Percentiles rank a stretch among this genome's conserved stretches.
These are phyloP conservation scores for Boletellus sp. DNA, from an alignment of 1,284 basidiomycete genomes.

Conservation along the genomic window DNA sequence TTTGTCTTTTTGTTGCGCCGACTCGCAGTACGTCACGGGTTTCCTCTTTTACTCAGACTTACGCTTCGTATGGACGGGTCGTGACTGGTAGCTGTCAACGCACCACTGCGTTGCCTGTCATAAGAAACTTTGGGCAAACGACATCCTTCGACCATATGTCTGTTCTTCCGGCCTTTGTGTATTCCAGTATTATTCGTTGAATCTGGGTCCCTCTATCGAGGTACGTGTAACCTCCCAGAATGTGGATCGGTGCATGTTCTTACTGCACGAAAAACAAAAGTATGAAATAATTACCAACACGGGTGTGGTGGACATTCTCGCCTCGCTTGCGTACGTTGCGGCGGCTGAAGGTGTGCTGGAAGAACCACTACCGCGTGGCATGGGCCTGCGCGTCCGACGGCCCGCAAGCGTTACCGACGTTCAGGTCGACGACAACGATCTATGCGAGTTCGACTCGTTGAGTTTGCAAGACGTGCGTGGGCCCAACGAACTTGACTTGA, in stretches of 20 bases:
- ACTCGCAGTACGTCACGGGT: neutral
- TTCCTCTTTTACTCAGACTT: neutral
- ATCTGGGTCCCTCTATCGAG: slow-evolving; percentile 61
- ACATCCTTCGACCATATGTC: slow-evolving; percentile 64
- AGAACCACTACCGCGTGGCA: slow-evolving; percentile 55
- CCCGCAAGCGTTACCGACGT: neutral
- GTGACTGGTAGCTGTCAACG: slow-evolving; percentile 48
- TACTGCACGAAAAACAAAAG: neutral
- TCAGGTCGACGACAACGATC: neutral
- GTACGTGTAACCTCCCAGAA: slow-evolving; percentile 28
- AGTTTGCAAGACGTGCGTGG: neutral
- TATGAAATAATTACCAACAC: neutral
- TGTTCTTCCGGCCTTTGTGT: slow-evolving; percentile 57
- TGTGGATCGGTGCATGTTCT: neutral
- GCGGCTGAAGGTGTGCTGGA: slow-evolving; percentile 48
- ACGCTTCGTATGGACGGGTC: too few relatives aligned
- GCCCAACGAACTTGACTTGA: neutral
- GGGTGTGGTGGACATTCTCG: neutral
- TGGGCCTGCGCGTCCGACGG: slow-evolving; percentile 47
- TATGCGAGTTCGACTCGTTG: neutral
- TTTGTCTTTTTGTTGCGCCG: neutral
- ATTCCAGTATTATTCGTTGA: slow-evolving; percentile 61
- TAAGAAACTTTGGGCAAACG: slow-evolving; percentile 48
- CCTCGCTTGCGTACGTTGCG: slow-evolving; percentile 52
- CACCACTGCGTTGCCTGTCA: slow-evolving; percentile 64